phyloP scores from a whole-genome alignment of 208 protist genomes.

The Tritrichomonas musculus region DNA sequence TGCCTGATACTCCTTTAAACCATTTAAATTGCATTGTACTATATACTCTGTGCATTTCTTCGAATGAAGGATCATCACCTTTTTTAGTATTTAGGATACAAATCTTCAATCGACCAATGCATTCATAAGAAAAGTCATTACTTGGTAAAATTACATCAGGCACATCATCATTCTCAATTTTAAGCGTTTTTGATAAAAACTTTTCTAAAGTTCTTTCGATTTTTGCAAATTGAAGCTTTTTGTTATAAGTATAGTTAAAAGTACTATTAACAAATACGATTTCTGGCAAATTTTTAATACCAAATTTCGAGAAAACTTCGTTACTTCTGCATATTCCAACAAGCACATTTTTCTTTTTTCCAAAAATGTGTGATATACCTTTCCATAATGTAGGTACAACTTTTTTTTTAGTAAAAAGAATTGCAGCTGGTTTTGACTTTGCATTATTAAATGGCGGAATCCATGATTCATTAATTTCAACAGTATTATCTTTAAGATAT shows the following conservation, averaged over 20 bases:
- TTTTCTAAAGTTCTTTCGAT: neutral
- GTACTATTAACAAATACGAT: neutral
- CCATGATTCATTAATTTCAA: neutral
- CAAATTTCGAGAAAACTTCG: neutral
- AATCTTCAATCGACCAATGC: neutral
- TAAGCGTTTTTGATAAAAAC: neutral
- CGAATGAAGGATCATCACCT: neutral
- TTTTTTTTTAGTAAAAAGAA: slow-evolving; percentile 6
- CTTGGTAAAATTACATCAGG: neutral
- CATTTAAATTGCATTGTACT: neutral
- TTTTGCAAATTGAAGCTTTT: neutral
- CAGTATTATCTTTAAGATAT: neutral
- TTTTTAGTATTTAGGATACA: slow-evolving; percentile 1
- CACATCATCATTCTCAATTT: neutral
- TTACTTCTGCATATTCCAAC: neutral
- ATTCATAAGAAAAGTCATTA: neutral
- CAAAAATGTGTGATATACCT: neutral
- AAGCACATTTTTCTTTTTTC: neutral
- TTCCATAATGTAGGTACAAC: neutral
- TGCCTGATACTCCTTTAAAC: neutral
- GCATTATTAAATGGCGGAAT: neutral
- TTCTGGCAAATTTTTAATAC: neutral
- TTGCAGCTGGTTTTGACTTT: neutral
- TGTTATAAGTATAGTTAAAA: neutral
- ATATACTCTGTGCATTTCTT: neutral